Percentiles rank a stretch among this genome's conserved stretches.
Conservation (phyloP, 345 rosid species). For the Corchorus olitorius region DNA sequence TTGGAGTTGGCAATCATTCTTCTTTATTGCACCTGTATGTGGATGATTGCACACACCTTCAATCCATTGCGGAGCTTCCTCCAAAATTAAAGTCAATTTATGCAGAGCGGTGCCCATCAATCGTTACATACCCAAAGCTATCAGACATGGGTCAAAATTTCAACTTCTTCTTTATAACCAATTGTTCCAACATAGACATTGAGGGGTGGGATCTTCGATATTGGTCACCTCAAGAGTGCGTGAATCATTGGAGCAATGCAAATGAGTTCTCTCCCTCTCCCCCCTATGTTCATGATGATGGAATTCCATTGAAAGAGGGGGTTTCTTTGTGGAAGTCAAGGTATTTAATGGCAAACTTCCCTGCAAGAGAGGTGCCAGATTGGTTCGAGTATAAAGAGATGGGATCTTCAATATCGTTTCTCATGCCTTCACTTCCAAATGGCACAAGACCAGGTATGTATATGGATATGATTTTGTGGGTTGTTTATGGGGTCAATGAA, state of each 20-base stretch:
- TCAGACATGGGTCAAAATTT: not conserved
- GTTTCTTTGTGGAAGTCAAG: not conserved
- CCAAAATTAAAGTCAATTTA: rapidly evolving
- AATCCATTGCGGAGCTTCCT: not conserved
- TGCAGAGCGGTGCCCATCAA: not conserved
- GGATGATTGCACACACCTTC: not conserved
- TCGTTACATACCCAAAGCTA: not conserved
- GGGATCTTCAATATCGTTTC: not conserved
- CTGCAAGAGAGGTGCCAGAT: not conserved
- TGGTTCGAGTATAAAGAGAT: not conserved
- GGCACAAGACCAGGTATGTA: not conserved
- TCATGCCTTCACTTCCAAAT: not conserved
- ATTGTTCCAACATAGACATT: not conserved
- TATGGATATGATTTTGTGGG: not conserved
- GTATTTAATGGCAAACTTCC: not conserved
- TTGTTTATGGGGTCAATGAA: not conserved
- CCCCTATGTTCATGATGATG: not conserved
- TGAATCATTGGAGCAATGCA: too few relatives aligned
- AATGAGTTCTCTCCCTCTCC: not conserved
- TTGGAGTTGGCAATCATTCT: not conserved
- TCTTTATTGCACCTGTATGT: rapidly evolving
- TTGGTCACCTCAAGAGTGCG: not conserved
- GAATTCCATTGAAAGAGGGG: not conserved
- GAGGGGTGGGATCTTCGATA: not conserved
- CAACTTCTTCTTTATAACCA: not conserved